A percentile compares a stretch with the other conserved stretches of the same genome.
These are phyloP conservation scores for Geotrichum bryndzae DNA, from an alignment of 1,139 yeast genomes.

Conservation along the genomic window DNA sequence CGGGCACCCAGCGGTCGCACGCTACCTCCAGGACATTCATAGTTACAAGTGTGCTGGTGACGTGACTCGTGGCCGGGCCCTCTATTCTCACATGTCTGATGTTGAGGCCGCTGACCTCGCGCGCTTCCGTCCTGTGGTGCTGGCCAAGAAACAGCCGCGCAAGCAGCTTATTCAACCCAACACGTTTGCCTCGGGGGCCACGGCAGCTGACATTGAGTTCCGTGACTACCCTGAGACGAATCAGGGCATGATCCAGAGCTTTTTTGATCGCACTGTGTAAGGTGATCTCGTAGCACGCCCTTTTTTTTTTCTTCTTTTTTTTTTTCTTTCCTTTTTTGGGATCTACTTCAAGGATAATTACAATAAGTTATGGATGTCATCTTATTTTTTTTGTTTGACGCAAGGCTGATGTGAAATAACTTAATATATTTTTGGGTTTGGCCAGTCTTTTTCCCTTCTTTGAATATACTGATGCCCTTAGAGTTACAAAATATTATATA, in stretches of 20 bases:
- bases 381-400: not conserved
- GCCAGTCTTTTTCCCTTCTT: too few species aligned
- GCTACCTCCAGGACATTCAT: conserved; percentile 65
- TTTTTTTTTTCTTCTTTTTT: not conserved
- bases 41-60: conserved; percentile 74
- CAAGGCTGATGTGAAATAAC: too few species aligned
- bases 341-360: too few species aligned
- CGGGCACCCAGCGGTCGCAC: conserved; percentile 70
- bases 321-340: not conserved
- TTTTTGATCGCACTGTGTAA: conserved; percentile 53
- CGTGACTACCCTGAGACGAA: conserved; percentile 71
- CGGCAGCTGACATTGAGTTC: conserved; percentile 44
- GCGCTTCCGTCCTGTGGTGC: conserved; percentile 58
- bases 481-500: too few species aligned
- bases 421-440: too few species aligned
- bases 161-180: conserved; percentile 81
- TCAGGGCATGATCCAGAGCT: conserved; percentile 72
- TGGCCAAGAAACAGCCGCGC: conserved; percentile 70
- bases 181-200: conserved; percentile 40
- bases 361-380: not conserved
- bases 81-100: conserved; percentile 59
- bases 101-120: conserved; percentile 56
- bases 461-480: too few species aligned
- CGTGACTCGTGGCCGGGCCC: conserved; percentile 53
- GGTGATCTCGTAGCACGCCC: not conserved